Conservation (phyloP, 805 yeast genomes). For the Suhomyces sp. region DNA sequence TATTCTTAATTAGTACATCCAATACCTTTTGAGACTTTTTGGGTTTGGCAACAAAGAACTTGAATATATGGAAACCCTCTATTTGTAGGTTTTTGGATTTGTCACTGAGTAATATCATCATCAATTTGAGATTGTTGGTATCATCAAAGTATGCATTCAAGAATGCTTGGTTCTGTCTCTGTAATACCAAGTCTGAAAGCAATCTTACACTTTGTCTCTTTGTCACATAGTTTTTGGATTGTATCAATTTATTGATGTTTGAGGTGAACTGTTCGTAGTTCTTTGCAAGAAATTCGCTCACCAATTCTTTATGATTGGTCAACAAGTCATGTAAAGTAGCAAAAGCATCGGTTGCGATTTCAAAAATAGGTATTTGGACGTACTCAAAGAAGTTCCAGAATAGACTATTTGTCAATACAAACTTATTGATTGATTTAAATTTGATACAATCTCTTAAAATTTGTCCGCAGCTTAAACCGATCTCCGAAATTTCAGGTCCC, state of each 20-base stretch:
- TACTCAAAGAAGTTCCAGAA: constrained; percentile 85
- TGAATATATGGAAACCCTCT: constrained; percentile 91
- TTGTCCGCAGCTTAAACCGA: constrained; percentile 69
- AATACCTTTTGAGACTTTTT: constrained; percentile 73
- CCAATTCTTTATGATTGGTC: constrained; percentile 64
- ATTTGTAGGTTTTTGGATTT: constrained; percentile 83
- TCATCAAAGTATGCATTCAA: constrained; percentile 77
- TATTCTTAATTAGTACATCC: constrained; percentile 81
- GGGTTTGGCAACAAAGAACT: constrained; percentile 95
- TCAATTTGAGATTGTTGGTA: constrained; percentile 76
- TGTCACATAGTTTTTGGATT: constrained; percentile 82
- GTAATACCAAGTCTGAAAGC: constrained; percentile 66
- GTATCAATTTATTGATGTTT: constrained; percentile 65
- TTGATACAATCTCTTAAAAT: constrained; percentile 84
- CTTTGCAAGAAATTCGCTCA: constrained; percentile 62
- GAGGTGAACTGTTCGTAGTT: constrained; percentile 59
- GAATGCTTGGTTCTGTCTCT: constrained; percentile 65
- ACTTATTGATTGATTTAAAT: constrained; percentile 64
- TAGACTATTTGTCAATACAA: constrained; percentile 54
- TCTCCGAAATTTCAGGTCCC: constrained; percentile 73
- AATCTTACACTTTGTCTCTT: constrained; percentile 85
- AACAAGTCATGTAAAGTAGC: constrained; percentile 70
- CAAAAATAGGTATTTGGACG: constrained; percentile 75
- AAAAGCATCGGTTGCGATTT: constrained; percentile 86
- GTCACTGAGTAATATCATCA: constrained; percentile 84